These are phyloP conservation scores for Neurospora sp. DNA, from an alignment of 2,329 filamentous ascomycete genomes.

Conservation along the genomic window DNA sequence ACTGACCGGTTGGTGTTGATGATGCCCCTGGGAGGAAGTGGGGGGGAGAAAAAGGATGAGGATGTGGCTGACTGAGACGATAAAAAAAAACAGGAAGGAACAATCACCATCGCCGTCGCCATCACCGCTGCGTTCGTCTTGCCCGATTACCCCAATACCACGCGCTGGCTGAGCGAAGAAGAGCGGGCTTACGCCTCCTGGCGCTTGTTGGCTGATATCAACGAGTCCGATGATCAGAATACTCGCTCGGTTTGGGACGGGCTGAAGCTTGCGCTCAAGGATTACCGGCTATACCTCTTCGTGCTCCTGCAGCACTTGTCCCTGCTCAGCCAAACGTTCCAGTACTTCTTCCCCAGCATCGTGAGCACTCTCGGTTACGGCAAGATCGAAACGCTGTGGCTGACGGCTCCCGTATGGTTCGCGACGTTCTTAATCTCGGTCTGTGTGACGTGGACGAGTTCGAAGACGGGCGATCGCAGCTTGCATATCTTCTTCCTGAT, in stretches of 20 bases:
- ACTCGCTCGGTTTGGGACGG: slow-evolving; percentile 13
- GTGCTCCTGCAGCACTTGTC: slow-evolving; percentile 44
- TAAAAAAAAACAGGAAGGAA: slow-evolving; percentile 11
- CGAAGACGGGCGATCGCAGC: slow-evolving; percentile 43
- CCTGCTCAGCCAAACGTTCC: slow-evolving; percentile 45
- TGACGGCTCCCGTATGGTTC: slow-evolving; percentile 51
- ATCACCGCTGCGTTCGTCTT: slow-evolving; percentile 39
- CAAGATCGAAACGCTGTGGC: slow-evolving; percentile 41
- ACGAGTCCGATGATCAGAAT: slow-evolving; percentile 15
- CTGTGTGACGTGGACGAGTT: slow-evolving; percentile 44
- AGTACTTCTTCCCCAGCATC: slow-evolving; percentile 58
- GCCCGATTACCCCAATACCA: slow-evolving; percentile 48
- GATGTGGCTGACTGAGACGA: slow-evolving; percentile 6
- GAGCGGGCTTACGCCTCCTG: slow-evolving; percentile 35
- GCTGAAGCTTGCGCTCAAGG: slow-evolving; percentile 19
- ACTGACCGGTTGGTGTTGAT: no score
- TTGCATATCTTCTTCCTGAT: slow-evolving; percentile 46
- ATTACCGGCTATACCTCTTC: slow-evolving; percentile 40
- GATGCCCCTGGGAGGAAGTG: no score
- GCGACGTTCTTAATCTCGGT: slow-evolving; percentile 44
- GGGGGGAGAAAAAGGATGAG: background rate
- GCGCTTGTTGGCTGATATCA: slow-evolving; percentile 30
- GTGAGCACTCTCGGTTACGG: slow-evolving; percentile 51
- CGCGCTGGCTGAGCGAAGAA: slow-evolving; percentile 33
- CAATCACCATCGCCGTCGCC: slow-evolving; percentile 31